These are phyloP conservation scores for Crithidia fasciculata DNA, from an alignment of 208 protist genomes.

Conservation along the genomic window DNA sequence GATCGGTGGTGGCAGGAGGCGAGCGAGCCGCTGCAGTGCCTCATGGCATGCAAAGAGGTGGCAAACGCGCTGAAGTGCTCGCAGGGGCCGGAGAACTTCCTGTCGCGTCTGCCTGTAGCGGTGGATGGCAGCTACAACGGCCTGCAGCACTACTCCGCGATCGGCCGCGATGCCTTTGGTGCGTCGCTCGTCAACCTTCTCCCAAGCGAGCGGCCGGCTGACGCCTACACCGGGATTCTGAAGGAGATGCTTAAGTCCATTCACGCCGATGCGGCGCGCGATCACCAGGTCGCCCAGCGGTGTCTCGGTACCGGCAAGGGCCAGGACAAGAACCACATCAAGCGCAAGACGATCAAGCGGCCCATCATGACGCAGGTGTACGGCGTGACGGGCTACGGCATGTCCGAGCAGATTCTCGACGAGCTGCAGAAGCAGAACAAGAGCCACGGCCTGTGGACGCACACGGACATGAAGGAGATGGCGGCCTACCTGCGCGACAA, in stretches of 20 bases:
- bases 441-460: conserved; percentile 89
- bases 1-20: conserved; percentile 95
- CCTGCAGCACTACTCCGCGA: conserved; percentile 99
- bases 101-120: conserved; percentile 95
- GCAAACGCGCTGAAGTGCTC: conserved; percentile 90
- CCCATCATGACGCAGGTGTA: conserved; percentile 99
- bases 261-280: conserved; percentile 76
- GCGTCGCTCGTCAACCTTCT: conserved; percentile 96
- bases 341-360: conserved; percentile 98
- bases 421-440: conserved; percentile 93
- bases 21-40: conserved; percentile 95
- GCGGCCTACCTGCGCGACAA: conserved; percentile 89
- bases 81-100: conserved; percentile 85
- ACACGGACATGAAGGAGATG: conserved; percentile 92
- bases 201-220: conserved; percentile 91
- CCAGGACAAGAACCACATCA: conserved; percentile 92
- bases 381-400: conserved; percentile 98
- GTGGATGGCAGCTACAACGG: conserved; percentile 98
- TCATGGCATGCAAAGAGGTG: conserved; percentile 96
- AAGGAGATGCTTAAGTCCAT: conserved; percentile 92
- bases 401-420: conserved; percentile 94
- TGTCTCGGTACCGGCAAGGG: conserved; percentile 85
- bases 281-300: conserved; percentile 85
- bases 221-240: conserved; percentile 97
- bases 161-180: conserved; percentile 97